Base-by-base conservation (phyloP, 306 rosid genomes). In the Cicer chorassanicum region DNA sequence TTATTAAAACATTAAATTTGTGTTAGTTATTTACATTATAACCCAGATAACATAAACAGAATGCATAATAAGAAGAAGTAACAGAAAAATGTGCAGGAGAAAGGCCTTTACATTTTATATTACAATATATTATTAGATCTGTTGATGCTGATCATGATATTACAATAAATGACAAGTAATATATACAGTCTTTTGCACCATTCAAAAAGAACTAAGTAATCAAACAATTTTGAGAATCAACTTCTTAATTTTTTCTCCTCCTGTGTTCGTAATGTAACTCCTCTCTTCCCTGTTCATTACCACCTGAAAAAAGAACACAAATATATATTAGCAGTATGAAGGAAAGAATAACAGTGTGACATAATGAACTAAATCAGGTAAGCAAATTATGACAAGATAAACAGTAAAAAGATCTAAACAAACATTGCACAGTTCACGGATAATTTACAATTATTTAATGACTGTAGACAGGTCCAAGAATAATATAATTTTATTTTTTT, bases 111-210 rank as follows among this genome's bases (percentile, higher is more conserved):
- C 18, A 74, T 74, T 61, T 60, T 8, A 56, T 59, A 45, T 72
- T 51, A 49, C 40, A 49, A 63, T 57, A 65, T 21, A 54, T 45
- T 54, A 13, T 49, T 13, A 53, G 21, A 39, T 34, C 6, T 69
- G 48, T 12, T 63, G 54, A 42, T 69, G 70, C 24, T 48, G 56
- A 66, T 73, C 62, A 68, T 51, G 77, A 54, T 5, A 42, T 11
- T 21, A 13, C 78, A 64, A 63, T 76, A 63, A 16, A 67, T 18
- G 55, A 63, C 56, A 44, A 29, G 34, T 41, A 19, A 63, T 81
- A 63, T 81, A 70, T 81, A 81, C 81, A 81, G 19, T 2, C 40
- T 41, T 55, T 72, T 48, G 67, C 40, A 70, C 68, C 68, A 75
- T 70, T 16, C 60, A 42, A 76, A 76, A 44, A 21, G 14, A 71